Evolutionary conservation across 2,329 filamentous ascomycete species (phyloP).

Genomic region (Exophiala dermatitidis): DNA sequence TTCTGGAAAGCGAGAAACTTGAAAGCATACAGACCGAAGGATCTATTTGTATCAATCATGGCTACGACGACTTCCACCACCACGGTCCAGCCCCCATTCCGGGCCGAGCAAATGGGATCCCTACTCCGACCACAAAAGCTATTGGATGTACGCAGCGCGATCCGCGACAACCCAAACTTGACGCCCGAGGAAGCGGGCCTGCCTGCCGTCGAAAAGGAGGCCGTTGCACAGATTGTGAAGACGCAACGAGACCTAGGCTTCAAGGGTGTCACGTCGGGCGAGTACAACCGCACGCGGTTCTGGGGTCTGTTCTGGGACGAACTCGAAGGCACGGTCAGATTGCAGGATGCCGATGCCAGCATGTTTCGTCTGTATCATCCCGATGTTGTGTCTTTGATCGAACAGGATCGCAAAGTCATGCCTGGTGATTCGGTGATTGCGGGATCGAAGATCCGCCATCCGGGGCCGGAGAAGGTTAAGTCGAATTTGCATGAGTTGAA

Average conservation of each 20-base stretch:
- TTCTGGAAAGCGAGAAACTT: too few species aligned
- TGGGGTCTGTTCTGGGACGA: slow-evolving; percentile 52
- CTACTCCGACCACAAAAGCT: slow-evolving; percentile 59
- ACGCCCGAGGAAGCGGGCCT: slow-evolving; percentile 45
- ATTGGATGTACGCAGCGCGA: slow-evolving; percentile 51
- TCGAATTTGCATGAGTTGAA: slow-evolving; percentile 53
- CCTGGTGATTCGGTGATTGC: slow-evolving; percentile 52
- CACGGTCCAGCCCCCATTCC: slow-evolving; percentile 49
- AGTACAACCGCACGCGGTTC: slow-evolving; percentile 40
- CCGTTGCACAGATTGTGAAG: slow-evolving; percentile 58
- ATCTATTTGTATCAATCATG: too few species aligned
- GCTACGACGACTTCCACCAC: too few species aligned
- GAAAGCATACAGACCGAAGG: too few species aligned
- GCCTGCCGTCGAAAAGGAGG: slow-evolving; percentile 54
- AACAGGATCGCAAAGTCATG: slow-evolving; percentile 45
- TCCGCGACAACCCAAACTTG: slow-evolving; percentile 25
- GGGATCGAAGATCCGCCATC: slow-evolving; percentile 52
- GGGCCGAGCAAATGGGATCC: slow-evolving; percentile 66
- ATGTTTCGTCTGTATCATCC: slow-evolving; percentile 55
- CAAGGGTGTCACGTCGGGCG: slow-evolving; percentile 55
- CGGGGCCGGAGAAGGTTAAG: slow-evolving; percentile 40
- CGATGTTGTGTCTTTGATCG: slow-evolving; percentile 56
- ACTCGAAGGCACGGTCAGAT: slow-evolving; percentile 49
- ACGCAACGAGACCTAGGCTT: slow-evolving; percentile 58
- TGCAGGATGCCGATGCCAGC: slow-evolving; percentile 41